Evolutionary conservation across 2,329 filamentous ascomycete species (phyloP), one percentile per base, ranked within the genome.

Genomic region (Trichoderma semiorbis): DNA sequence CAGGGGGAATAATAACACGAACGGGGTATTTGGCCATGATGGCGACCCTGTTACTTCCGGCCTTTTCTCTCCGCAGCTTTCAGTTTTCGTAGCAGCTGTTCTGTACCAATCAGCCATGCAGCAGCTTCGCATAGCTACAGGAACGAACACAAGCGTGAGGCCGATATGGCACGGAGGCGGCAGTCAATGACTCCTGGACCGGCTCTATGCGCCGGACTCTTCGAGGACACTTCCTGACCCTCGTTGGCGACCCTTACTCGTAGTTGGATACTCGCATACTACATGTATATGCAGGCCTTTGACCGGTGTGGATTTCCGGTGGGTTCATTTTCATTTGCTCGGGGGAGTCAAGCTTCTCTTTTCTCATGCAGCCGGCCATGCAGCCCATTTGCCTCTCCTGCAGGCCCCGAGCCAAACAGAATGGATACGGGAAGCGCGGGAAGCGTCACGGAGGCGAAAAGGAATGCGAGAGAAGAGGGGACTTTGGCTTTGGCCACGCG

Each of bases 251-350:
- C 50, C 34, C 50, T 39, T 30, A 39, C 7, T 5, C 14, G 7
- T 36, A 36, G 50, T 34, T 39, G 21, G 32, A 67, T 43, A n/a
- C 18, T 47, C 36, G 36, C 18, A 36, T n/a, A n/a, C n/a, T n/a
- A 43, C 18, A 21, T 47, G n/a, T 12, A 53, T 21, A 53, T 21
- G 47, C 47, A 53, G 47, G 50, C 24, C 50, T 28, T 53, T 58
- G 64, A 67, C 64, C 64, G 64, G 64, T 67, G 64, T 66, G 47
- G 63, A 39, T 47, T 55, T 39, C 16, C 8, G 32, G 63, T 43
- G 64, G 50, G 12, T 67, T 67, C 32, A 50, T 32, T 39, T 10
- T 39, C 50, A 21, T 60, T 60, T 34, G 28, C 57, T 57, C 18
- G 32, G 50, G 30, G 50, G 5, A 16, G 3, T 43, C 32, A 24